These are phyloP conservation scores for Syzygium grande DNA, from an alignment of 345 rosid genomes.

Conservation along the genomic window DNA sequence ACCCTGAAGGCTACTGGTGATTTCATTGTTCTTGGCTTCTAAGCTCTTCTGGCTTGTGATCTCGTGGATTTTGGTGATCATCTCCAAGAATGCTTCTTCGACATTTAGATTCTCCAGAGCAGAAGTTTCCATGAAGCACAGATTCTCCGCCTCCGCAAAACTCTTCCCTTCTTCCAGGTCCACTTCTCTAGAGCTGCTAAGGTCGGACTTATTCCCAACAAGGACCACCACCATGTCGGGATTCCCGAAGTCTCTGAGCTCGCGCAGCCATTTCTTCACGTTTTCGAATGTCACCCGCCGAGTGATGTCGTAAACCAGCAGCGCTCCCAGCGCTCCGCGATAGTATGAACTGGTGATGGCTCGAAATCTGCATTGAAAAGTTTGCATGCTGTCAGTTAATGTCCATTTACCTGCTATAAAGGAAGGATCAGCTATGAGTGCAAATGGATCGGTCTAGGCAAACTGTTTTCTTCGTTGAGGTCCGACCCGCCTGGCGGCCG, in stretches of 20 bases:
- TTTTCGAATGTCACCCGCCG: conserved; percentile 46
- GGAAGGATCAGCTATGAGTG: neutral
- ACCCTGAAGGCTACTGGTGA: conserved; percentile 14
- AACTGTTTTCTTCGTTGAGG: neutral
- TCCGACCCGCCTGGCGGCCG: neutral
- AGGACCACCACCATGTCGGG: conserved; percentile 60
- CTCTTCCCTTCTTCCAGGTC: conserved; percentile 46
- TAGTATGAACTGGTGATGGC: conserved; percentile 90
- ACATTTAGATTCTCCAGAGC: conserved; percentile 69
- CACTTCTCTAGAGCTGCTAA: conserved; percentile 40
- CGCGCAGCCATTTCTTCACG: conserved; percentile 56
- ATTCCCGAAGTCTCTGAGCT: conserved; percentile 46
- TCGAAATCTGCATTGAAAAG: conserved; percentile 45
- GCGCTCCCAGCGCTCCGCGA: conserved; percentile 76
- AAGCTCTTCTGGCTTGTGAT: conserved; percentile 35
- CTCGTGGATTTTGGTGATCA: conserved; percentile 52
- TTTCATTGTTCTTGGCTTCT: conserved; percentile 37
- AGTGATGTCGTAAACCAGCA: conserved; percentile 71
- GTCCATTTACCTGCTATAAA: neutral
- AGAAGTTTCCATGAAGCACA: conserved; percentile 75
- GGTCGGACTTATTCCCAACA: conserved; percentile 67
- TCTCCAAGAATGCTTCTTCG: conserved; percentile 56
- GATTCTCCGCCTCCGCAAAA: conserved; percentile 49
- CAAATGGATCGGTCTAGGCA: neutral
- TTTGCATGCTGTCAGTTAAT: neutral